Evolutionary conservation across 768 basidiomycete genomes (phyloP), one percentile per base, ranked within the genome.

Genomic region (Leccinum fibrillosum): DNA sequence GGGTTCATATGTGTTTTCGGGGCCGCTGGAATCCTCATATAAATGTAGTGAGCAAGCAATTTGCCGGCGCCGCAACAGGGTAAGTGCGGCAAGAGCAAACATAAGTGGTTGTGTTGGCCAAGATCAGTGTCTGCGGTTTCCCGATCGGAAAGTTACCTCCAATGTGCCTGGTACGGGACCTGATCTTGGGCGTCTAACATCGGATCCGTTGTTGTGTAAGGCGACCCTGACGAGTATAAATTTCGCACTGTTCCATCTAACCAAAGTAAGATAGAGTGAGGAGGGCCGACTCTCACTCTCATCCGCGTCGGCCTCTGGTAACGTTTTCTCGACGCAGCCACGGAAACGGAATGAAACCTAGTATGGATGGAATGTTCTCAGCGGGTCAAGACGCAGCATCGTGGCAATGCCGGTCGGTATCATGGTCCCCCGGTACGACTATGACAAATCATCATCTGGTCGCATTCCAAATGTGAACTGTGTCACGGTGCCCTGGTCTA

Each of bases 1-100:
- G 56, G 71, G 71, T 73, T 72, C 73, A 72, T 73, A 72, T 57
- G 73, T 62, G 21, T 68, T 72, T 72, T 62, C 69, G 71, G 73
- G 49, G 32, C 71, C 73, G 69, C 69, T 63, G 58, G 48, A 34
- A 42, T 13, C 50, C 55, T 59, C 64, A 68, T 70, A 68, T 66
- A 64, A 65, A 64, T 61, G 49, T 54, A 68, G 44, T 57, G 63
- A 70, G 66, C 62, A 56, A 51, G 65, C 63, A 63, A 59, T 56
- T 74, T 69, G 71, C 71, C 71, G 69, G 63, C 65, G 67, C 66
- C 62, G 68, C 66, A 53, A 60, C 67, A 72, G 70, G 68, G 66
- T 59, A 53, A 64, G 66, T 56, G 58, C 67, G 71, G 67, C 65
- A 69, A 65, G 52, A 67, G 53, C 65, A 58, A 69, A 68, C 67